phyloP scores from a whole-genome alignment of 2,329 filamentous ascomycete species.

The Leptographium procerum region DNA sequence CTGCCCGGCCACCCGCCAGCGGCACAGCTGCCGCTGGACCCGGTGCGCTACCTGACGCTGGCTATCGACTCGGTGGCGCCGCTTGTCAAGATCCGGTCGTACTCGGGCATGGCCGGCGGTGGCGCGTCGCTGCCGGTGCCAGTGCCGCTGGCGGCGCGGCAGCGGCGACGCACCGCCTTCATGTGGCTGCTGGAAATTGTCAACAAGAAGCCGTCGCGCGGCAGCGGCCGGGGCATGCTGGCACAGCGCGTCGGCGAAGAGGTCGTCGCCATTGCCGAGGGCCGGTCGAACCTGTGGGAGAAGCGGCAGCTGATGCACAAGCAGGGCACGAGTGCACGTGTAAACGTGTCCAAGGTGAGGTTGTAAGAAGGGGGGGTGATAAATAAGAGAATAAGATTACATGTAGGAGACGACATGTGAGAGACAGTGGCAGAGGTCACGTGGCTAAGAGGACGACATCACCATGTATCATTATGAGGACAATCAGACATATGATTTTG shows the following conservation, averaged over 20 bases:
- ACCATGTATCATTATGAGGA: background rate
- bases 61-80: constrained; percentile 91
- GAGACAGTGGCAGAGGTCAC: background rate
- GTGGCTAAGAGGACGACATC: too few relatives aligned
- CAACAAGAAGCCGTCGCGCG: constrained; percentile 61
- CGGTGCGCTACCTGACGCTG: constrained; percentile 76
- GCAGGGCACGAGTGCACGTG: constrained; percentile 63
- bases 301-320: constrained; percentile 69
- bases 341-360: constrained; percentile 46
- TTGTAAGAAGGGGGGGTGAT: background rate
- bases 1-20: constrained; percentile 68
- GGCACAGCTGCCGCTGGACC: constrained; percentile 74
- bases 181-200: constrained; percentile 84
- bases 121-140: constrained; percentile 76
- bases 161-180: constrained; percentile 68
- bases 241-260: constrained; percentile 74
- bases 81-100: constrained; percentile 65
- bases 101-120: constrained; percentile 74
- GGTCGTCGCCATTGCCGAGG: constrained; percentile 78
- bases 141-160: constrained; percentile 59
- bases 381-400: background rate
- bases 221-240: constrained; percentile 61
- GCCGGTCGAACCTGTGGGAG: constrained; percentile 75
- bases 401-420: background rate
- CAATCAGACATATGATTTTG: background rate